These are phyloP conservation scores for Paecilomyces fulvus DNA, from an alignment of 2,329 filamentous ascomycete genomes.

Conservation along the genomic window DNA sequence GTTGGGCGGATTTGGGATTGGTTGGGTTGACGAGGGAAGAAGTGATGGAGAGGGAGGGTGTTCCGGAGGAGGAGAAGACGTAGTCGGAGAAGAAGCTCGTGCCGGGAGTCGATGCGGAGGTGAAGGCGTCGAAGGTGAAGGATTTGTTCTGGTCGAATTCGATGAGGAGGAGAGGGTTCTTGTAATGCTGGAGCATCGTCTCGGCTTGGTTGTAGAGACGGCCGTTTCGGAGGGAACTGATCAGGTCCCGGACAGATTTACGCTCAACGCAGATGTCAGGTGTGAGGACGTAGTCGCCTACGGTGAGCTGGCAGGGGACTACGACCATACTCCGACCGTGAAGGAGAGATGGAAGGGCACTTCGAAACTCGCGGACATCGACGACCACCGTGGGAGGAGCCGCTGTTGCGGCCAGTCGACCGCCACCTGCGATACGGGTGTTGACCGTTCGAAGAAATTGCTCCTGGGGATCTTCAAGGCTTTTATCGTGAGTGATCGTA, in stretches of 20 bases:
- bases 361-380: constrained; percentile 93
- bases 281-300: constrained; percentile 91
- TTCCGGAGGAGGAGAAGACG: constrained; percentile 35
- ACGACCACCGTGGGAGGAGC: constrained; percentile 86
- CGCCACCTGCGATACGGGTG: constrained; percentile 90
- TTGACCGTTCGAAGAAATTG: constrained; percentile 91
- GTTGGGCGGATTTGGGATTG: constrained; percentile 69
- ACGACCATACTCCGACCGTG: constrained; percentile 83
- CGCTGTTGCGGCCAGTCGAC: constrained; percentile 71
- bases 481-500: constrained; percentile 67
- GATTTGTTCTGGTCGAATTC: constrained; percentile 97
- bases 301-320: constrained; percentile 90
- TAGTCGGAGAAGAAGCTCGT: constrained; percentile 44
- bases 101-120: constrained; percentile 31
- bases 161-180: constrained; percentile 80
- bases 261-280: constrained; percentile 89
- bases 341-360: constrained; percentile 79
- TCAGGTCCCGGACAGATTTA: constrained; percentile 85
- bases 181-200: constrained; percentile 91
- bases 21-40: constrained; percentile 55
- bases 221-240: constrained; percentile 84
- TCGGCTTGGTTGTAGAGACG: constrained; percentile 87
- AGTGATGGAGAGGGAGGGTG: constrained; percentile 45
- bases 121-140: constrained; percentile 75
- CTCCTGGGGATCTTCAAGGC: constrained; percentile 74